These are phyloP conservation scores for Solanum arcanum DNA, from an alignment of 257 asterid genomes.

Conservation along the genomic window DNA sequence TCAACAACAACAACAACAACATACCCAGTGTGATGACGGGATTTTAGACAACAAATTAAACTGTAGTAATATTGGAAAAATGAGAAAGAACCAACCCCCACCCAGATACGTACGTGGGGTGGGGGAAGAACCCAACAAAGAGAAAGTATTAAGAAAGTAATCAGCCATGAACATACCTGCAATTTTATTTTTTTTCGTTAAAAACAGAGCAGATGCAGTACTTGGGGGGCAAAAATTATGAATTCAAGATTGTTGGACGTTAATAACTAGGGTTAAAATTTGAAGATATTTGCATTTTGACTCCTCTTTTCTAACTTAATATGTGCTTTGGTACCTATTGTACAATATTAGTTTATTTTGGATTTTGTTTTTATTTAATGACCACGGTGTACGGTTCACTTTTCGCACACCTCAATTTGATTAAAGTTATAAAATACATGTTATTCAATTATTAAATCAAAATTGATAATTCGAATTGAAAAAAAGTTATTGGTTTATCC, in stretches of 20 bases:
- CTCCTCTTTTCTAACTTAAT: background rate
- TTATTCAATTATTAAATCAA: accelerated
- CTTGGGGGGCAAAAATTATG: background rate
- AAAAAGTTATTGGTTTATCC: no score
- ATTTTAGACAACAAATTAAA: background rate
- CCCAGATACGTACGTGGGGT: background rate
- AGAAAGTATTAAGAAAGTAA: background rate
- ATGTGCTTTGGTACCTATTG: background rate
- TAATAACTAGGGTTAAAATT: background rate
- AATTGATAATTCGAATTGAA: no score
- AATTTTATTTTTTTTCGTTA: background rate
- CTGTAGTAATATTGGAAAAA: background rate
- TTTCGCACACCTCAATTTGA: background rate
- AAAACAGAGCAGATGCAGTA: background rate
- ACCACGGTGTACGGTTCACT: no score
- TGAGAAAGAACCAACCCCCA: background rate
- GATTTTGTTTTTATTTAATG: background rate
- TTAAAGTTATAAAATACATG: no score
- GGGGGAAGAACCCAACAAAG: background rate
- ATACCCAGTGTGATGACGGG: background rate
- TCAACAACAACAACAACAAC: background rate
- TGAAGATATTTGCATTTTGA: background rate
- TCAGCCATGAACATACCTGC: background rate
- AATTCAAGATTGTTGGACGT: background rate
- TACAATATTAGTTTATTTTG: no score